Conservation (phyloP, 1,284 basidiomycete genomes). For the Gomphus bonarii region DNA sequence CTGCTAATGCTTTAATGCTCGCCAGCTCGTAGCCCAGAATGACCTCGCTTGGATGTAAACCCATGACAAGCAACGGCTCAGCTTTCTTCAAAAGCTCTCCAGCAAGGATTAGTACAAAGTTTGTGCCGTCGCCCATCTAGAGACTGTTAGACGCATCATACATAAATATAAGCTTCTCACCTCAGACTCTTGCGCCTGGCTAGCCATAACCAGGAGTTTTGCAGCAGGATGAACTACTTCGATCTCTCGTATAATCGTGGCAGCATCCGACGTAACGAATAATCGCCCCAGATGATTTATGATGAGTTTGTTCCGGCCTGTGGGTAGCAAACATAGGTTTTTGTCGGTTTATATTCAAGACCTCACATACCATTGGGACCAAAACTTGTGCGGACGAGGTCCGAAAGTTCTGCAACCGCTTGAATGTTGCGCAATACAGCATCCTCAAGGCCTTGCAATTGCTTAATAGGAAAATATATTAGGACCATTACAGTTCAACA, state of each 20-base stretch:
- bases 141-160: constrained; percentile 10
- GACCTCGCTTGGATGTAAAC: constrained; percentile 91
- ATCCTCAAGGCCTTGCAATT: constrained; percentile 86
- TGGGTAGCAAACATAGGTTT: background rate
- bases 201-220: constrained; percentile 95
- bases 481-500: background rate
- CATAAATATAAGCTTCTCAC: constrained; percentile 31
- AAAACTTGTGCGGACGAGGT: constrained; percentile 93
- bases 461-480: constrained; percentile 23
- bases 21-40: constrained; percentile 95
- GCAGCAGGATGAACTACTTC: constrained; percentile 98
- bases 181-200: constrained; percentile 93
- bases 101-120: constrained; percentile 90
- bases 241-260: constrained; percentile 96
- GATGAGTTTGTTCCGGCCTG: constrained; percentile 89
- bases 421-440: constrained; percentile 93
- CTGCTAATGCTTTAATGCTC: constrained; percentile 74
- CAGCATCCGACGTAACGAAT: constrained; percentile 98
- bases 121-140: constrained; percentile 94
- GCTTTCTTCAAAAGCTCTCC: constrained; percentile 95
- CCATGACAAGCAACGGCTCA: constrained; percentile 90
- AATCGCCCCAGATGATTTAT: constrained; percentile 94
- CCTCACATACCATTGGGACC: constrained; percentile 79
- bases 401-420: constrained; percentile 87
- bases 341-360: background rate